Conservation (phyloP, 345 rosid genomes). For the Eucalyptus camaldulensis region DNA sequence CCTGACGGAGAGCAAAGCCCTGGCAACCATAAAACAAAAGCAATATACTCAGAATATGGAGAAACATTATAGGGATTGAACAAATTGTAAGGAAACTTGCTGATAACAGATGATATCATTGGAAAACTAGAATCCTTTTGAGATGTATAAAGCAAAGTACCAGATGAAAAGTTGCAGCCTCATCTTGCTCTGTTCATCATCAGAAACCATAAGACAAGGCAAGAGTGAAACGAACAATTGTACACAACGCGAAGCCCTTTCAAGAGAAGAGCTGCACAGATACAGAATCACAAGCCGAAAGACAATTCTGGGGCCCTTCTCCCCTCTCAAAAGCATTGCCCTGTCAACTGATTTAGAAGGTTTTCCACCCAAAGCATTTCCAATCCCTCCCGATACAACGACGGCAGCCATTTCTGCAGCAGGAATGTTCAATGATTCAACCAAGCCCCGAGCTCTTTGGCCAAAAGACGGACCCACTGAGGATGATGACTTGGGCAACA, state of each 20-base stretch:
- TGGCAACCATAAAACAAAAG: conserved; percentile 10
- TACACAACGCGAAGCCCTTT: conserved; percentile 81
- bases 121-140: neutral
- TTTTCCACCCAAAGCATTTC: conserved; percentile 82
- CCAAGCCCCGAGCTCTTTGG: conserved; percentile 94
- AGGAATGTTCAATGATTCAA: conserved; percentile 91
- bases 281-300: conserved; percentile 75
- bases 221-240: conserved; percentile 72
- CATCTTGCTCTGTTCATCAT: conserved; percentile 90
- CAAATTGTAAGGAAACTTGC: neutral
- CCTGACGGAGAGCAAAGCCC: conserved; percentile 76
- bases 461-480: conserved; percentile 68
- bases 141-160: conserved; percentile 7
- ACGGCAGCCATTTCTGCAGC: conserved; percentile 99
- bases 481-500: conserved; percentile 37
- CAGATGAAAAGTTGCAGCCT: conserved; percentile 88
- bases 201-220: conserved; percentile 61
- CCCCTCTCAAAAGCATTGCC: conserved; percentile 94
- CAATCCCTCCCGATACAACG: conserved; percentile 93
- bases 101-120: neutral
- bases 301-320: conserved; percentile 84
- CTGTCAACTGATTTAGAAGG: conserved; percentile 67
- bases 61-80: neutral
- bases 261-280: conserved; percentile 71
- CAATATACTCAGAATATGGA: neutral